These are phyloP conservation scores for Pisolithus tinctorius DNA, from an alignment of 768 basidiomycete species.

Conservation along the genomic window DNA sequence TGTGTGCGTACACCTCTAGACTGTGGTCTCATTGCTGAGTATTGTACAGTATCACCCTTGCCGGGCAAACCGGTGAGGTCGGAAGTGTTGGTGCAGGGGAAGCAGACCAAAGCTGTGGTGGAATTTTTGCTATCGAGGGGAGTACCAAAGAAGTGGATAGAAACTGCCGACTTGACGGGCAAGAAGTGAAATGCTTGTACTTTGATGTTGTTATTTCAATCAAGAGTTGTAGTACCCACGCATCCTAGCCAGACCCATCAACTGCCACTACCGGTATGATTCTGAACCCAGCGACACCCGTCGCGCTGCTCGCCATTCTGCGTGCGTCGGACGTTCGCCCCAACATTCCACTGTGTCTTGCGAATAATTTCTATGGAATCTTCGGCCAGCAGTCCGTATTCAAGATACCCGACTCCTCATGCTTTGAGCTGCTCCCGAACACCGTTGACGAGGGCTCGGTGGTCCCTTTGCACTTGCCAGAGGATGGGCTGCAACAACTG, in stretches of 20 bases:
- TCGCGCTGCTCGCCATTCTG: conserved; percentile 16
- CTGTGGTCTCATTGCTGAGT: neutral
- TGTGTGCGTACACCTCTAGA: conserved; percentile 24
- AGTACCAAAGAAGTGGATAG: conserved; percentile 80
- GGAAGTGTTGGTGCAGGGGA: conserved; percentile 84
- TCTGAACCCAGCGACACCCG: neutral
- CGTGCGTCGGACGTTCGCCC: conserved; percentile 11
- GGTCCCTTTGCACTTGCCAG: conserved; percentile 20
- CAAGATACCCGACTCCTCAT: conserved; percentile 31
- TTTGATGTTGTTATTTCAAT: too few species aligned
- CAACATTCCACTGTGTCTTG: conserved; percentile 36
- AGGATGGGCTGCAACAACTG: conserved; percentile 32
- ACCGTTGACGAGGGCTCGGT: neutral
- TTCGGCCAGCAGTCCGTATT: conserved; percentile 50
- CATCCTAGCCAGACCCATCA: too few species aligned
- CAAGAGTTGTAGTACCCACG: too few species aligned
- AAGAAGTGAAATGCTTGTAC: conserved; percentile 34
- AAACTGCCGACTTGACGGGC: conserved; percentile 36
- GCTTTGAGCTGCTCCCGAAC: conserved; percentile 29
- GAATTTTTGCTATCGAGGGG: conserved; percentile 65
- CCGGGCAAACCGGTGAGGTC: conserved; percentile 49
- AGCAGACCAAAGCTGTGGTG: conserved; percentile 59
- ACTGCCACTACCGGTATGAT: conserved; percentile 1
- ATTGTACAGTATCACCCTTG: conserved; percentile 48
- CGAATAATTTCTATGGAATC: conserved; percentile 48